Conservation (phyloP, 345 rosid genomes). For the Boechera retrofracta region DNA sequence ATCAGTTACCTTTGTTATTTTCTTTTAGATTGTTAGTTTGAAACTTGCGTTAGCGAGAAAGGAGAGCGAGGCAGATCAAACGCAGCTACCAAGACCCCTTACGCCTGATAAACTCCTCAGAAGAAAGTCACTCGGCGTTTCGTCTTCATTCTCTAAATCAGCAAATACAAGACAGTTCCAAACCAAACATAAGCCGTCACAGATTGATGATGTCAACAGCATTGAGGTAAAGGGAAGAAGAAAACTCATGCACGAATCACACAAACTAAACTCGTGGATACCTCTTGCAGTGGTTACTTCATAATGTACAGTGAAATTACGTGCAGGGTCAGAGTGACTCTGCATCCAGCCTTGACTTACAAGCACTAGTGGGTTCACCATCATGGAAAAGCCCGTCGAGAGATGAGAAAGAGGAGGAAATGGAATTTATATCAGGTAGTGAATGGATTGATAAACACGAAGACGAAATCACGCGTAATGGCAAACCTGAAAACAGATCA, state of each 20-base stretch:
- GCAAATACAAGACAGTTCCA: slow-evolving; percentile 50
- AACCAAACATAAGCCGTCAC: slow-evolving; percentile 48
- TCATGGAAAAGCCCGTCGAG: slow-evolving; percentile 51
- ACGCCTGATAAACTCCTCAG: slow-evolving; percentile 56
- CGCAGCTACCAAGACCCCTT: slow-evolving; percentile 50
- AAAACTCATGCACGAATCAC: slow-evolving; percentile 18
- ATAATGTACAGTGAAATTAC: slow-evolving; percentile 32
- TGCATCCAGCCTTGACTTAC: slow-evolving; percentile 67
- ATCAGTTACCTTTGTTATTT: background rate
- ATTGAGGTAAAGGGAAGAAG: slow-evolving; percentile 56
- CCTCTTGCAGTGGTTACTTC: slow-evolving; percentile 17
- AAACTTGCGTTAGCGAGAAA: slow-evolving; percentile 75
- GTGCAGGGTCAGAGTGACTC: slow-evolving; percentile 55
- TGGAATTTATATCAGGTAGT: slow-evolving; percentile 54
- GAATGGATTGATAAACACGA: slow-evolving; percentile 56
- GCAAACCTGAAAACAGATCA: slow-evolving; percentile 54
- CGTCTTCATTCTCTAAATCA: slow-evolving; percentile 58
- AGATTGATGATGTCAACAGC: slow-evolving; percentile 59
- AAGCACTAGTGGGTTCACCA: slow-evolving; percentile 68
- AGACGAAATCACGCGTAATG: slow-evolving; percentile 37
- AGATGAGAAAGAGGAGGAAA: slow-evolving; percentile 60
- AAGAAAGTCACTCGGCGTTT: slow-evolving; percentile 52
- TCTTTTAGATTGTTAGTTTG: slow-evolving; percentile 66
- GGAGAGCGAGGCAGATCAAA: slow-evolving; percentile 55
- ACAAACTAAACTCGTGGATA: background rate